phyloP scores from a whole-genome alignment of 768 basidiomycete genomes.

The Xerocomus potaroensis region DNA sequence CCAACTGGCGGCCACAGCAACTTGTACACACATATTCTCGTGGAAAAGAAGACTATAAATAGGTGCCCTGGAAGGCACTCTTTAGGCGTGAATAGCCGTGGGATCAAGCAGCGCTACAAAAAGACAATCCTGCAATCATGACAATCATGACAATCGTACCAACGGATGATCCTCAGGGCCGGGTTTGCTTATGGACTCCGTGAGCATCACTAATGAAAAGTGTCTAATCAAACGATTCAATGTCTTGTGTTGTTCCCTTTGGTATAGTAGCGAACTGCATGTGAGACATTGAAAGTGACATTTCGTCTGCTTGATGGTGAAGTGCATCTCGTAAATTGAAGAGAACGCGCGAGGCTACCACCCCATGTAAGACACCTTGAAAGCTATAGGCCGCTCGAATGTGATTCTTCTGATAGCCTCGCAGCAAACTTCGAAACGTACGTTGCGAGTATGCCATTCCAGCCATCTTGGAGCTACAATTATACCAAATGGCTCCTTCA shows the following conservation, averaged over 20 bases:
- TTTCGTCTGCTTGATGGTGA: background rate
- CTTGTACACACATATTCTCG: too few relatives aligned
- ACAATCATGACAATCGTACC: background rate
- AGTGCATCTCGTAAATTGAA: slow-evolving; percentile 6
- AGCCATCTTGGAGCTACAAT: background rate
- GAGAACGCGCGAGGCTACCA: slow-evolving; percentile 9
- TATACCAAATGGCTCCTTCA: too few relatives aligned
- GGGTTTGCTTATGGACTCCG: background rate
- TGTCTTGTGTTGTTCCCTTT: background rate
- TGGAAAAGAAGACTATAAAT: too few relatives aligned
- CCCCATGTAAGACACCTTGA: slow-evolving; percentile 6
- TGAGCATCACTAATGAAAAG: too few relatives aligned
- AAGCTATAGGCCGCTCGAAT: background rate
- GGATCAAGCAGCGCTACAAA: background rate
- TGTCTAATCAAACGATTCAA: too few relatives aligned
- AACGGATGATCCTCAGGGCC: background rate
- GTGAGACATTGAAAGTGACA: background rate
- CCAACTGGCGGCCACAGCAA: too few relatives aligned
- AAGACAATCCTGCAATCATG: background rate
- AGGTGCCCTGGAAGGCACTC: too few relatives aligned
- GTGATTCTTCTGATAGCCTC: background rate
- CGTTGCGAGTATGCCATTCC: background rate
- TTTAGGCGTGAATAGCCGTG: background rate
- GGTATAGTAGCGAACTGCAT: background rate
- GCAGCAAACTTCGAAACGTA: background rate